These are phyloP conservation scores for Penicillium sp. DNA, from an alignment of 2,329 filamentous ascomycete genomes.

Conservation along the genomic window DNA sequence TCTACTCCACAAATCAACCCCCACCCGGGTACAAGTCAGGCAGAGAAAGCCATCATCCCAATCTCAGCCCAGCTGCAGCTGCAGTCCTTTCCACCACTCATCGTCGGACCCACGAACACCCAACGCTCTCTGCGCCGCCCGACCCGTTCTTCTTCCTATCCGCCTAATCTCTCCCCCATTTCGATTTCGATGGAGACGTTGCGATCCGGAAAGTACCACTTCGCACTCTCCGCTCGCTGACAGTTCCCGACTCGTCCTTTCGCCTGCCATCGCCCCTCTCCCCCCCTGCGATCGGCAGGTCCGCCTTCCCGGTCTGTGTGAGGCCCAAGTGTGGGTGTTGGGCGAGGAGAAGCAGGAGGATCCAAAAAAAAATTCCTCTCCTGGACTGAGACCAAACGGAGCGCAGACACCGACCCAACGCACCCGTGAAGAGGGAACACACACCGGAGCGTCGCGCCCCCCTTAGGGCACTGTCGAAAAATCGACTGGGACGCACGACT, in stretches of 20 bases:
- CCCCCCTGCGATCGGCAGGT: constrained; percentile 31
- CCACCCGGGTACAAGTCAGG: constrained; percentile 27
- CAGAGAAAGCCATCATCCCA: constrained; percentile 17
- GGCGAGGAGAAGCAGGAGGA: no score
- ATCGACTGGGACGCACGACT: no score
- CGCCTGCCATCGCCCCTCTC: constrained; percentile 27
- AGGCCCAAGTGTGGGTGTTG: no score
- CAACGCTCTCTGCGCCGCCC: constrained; percentile 18
- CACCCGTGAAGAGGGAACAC: no score
- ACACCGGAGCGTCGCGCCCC: no score
- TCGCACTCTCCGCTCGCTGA: constrained; percentile 32
- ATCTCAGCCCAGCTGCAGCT: constrained; percentile 22
- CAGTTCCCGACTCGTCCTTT: constrained; percentile 31
- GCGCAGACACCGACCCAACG: no score
- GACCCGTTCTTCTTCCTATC: constrained; percentile 10
- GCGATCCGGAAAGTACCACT: constrained; percentile 29
- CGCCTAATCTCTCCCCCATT: constrained; percentile 22
- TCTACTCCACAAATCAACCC: constrained; percentile 10
- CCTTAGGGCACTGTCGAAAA: no score
- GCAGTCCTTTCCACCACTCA: constrained; percentile 16
- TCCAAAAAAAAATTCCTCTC: background rate
- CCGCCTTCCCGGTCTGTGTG: constrained; percentile 19
- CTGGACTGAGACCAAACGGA: no score
- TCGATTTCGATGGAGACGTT: constrained; percentile 39
- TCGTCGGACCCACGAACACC: constrained; percentile 14